A percentile compares a stretch with the other conserved stretches of the same genome.
phyloP scores from a whole-genome alignment of 1,284 basidiomycete species.

The Cystobasidiaceae sp. region DNA sequence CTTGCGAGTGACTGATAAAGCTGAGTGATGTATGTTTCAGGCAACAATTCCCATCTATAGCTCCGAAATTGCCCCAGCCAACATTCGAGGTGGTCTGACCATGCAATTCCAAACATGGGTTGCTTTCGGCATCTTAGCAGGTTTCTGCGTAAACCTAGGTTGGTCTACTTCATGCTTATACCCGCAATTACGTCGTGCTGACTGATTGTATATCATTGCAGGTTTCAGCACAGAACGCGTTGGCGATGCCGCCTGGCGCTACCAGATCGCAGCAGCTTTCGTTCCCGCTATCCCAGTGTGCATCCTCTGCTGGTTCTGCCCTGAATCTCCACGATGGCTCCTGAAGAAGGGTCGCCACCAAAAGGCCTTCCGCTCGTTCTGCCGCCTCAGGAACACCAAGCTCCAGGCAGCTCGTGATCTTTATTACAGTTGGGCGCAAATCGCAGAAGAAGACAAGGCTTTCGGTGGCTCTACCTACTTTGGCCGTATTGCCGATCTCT shows the following conservation, averaged over 20 bases:
- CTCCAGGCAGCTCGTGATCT: conserved; percentile 67
- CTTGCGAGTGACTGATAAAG: conserved; percentile 38
- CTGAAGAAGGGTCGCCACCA: conserved; percentile 62
- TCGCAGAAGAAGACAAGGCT: conserved; percentile 61
- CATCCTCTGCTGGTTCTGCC: conserved; percentile 50
- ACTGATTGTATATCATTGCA: neutral
- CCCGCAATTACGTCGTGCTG: neutral
- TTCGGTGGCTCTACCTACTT: conserved; percentile 49
- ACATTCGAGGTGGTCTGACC: conserved; percentile 48
- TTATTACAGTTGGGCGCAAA: conserved; percentile 58
- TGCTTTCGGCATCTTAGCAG: conserved; percentile 1
- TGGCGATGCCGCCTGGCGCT: conserved; percentile 45
- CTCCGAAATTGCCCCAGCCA: conserved; percentile 48
- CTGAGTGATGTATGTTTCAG: conserved; percentile 46
- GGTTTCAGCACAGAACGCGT: neutral
- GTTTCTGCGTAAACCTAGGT: too few relatives aligned
- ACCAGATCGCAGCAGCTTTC: conserved; percentile 51
- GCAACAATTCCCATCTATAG: conserved; percentile 47
- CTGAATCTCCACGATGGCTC: conserved; percentile 62
- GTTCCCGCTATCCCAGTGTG: conserved; percentile 49
- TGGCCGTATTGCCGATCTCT: conserved; percentile 49
- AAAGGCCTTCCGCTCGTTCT: conserved; percentile 62
- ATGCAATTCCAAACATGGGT: conserved; percentile 6
- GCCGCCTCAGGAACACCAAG: conserved; percentile 58
- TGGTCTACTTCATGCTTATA: neutral